A percentile compares a stretch with the other conserved stretches of the same genome.
phyloP scores from a whole-genome alignment of 192 early-diverging fungal species.

The Funneliformis geosporum region DNA sequence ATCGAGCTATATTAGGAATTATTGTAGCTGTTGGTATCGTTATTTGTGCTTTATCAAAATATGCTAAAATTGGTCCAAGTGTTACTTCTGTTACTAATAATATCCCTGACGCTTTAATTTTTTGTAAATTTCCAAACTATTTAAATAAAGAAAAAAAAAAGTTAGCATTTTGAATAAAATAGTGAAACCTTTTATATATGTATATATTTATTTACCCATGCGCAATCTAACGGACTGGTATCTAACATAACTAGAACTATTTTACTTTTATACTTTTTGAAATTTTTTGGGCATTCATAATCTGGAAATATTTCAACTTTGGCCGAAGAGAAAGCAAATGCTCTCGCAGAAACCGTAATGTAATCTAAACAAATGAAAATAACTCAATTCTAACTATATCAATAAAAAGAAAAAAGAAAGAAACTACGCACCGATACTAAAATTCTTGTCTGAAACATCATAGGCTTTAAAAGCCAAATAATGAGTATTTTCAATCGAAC shows the following conservation, averaged over 20 bases:
- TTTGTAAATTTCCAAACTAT: not conserved
- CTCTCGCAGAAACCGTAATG: not conserved
- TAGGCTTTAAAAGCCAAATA: conserved; percentile 17
- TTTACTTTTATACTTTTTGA: not conserved
- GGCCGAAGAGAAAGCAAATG: not conserved
- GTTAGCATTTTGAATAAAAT: not conserved
- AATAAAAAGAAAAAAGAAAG: too few relatives aligned
- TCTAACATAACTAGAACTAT: not conserved
- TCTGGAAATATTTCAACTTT: not conserved
- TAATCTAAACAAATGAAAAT: not conserved
- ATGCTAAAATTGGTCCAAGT: not conserved
- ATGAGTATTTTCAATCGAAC: conserved; percentile 42
- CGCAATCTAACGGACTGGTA: not conserved
- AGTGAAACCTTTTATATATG: not conserved
- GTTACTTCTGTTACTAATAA: not conserved
- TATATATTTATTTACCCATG: not conserved
- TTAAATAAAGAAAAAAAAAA: not conserved
- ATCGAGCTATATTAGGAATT: not conserved
- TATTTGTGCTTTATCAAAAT: not conserved
- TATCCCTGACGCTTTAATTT: not conserved
- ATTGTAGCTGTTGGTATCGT: not conserved
- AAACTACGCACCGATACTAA: not conserved
- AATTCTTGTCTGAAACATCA: not conserved
- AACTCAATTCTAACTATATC: not conserved
- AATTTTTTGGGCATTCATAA: not conserved